phyloP scores from a whole-genome alignment of 495 filamentous ascomycete species.

The Bryoglossum gracile region DNA sequence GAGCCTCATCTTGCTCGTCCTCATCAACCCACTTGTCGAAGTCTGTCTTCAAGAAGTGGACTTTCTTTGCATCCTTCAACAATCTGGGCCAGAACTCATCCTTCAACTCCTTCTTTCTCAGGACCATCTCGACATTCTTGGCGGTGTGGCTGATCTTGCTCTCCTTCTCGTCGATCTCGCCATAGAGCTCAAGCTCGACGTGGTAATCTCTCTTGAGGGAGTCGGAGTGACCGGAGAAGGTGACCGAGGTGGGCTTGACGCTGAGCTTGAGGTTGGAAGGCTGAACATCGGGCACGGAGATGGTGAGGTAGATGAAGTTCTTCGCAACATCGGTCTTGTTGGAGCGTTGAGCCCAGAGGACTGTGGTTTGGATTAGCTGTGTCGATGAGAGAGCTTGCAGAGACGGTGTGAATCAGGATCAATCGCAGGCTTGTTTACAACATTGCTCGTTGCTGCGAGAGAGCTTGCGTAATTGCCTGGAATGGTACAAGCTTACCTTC shows the following conservation, averaged over 20 bases:
- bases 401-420: no score
- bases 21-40: conserved; percentile 99
- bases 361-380: conserved; percentile 38
- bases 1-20: conserved; percentile 89
- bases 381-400: no score
- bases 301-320: conserved; percentile 89
- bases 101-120: conserved; percentile 93
- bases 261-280: conserved; percentile 64
- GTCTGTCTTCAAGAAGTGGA: conserved; percentile 97
- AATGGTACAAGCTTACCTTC: conserved; percentile 32
- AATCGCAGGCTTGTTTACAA: no score
- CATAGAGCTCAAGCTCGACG: conserved; percentile 83
- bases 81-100: conserved; percentile 91
- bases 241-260: conserved; percentile 66
- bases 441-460: no score
- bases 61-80: conserved; percentile 78
- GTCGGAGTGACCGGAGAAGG: conserved; percentile 72
- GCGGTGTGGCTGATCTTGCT: conserved; percentile 77
- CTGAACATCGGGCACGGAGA: conserved; percentile 75
- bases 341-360: conserved; percentile 97
- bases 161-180: conserved; percentile 77
- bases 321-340: conserved; percentile 68
- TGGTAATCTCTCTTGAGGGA: conserved; percentile 76
- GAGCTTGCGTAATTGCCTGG: no score
- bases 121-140: conserved; percentile 78